Conservation (phyloP, 805 yeast genomes). For the Cyberlindnera mycetangii region DNA sequence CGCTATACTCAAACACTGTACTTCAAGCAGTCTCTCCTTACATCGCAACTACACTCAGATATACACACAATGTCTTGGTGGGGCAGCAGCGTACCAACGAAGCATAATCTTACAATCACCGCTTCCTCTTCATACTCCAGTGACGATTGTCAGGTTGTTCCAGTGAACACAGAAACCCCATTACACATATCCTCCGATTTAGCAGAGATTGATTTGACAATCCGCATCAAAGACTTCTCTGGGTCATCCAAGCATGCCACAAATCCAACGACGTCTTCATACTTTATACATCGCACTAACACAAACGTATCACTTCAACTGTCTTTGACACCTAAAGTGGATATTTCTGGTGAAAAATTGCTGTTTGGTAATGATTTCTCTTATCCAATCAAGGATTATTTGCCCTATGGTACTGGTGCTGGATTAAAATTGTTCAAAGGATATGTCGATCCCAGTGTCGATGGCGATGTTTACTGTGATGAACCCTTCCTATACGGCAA, state of each 20-base stretch:
- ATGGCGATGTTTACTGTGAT: slow-evolving; percentile 58
- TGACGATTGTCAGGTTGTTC: slow-evolving; percentile 1
- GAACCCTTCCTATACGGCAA: slow-evolving; percentile 63
- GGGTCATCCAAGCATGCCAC: slow-evolving; percentile 38
- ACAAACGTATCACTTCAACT: slow-evolving; percentile 36
- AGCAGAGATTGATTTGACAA: slow-evolving; percentile 37
- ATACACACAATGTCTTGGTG: slow-evolving; percentile 12
- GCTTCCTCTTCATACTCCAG: slow-evolving; percentile 7
- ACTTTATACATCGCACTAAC: slow-evolving; percentile 25
- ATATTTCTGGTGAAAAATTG: slow-evolving; percentile 48
- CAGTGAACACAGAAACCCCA: slow-evolving; percentile 38
- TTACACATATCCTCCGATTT: slow-evolving; percentile 36
- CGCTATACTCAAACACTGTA: too few relatives aligned
- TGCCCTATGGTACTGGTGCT: slow-evolving; percentile 53
- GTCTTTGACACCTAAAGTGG: slow-evolving; percentile 38
- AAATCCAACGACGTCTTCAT: slow-evolving; percentile 27
- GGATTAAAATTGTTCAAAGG: slow-evolving; percentile 56
- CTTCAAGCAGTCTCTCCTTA: too few relatives aligned
- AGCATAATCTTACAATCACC: slow-evolving; percentile 7
- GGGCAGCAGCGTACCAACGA: background rate
- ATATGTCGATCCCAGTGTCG: slow-evolving; percentile 61
- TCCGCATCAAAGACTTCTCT: slow-evolving; percentile 46
- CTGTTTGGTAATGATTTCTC: slow-evolving; percentile 70
- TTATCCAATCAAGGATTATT: slow-evolving; percentile 51
- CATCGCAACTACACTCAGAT: background rate